Percentiles rank a stretch among this genome's conserved stretches.
These are phyloP conservation scores for Citrus cavaleriei DNA, from an alignment of 345 rosid genomes.

Conservation along the genomic window DNA sequence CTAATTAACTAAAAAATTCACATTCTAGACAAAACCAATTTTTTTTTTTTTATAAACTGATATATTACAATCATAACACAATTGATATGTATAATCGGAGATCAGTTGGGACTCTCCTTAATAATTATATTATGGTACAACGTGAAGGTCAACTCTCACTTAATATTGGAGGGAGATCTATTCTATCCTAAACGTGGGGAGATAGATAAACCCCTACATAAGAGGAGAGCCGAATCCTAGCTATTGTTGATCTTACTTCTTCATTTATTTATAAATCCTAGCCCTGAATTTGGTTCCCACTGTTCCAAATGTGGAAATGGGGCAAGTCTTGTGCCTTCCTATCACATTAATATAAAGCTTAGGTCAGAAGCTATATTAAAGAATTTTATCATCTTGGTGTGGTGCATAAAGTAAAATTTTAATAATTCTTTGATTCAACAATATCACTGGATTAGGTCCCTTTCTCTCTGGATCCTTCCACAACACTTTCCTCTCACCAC, in stretches of 20 bases:
- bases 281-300: background rate
- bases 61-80: no score
- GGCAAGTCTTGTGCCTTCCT: background rate
- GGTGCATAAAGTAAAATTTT: background rate
- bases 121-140: no score
- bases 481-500: no score
- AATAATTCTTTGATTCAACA: background rate
- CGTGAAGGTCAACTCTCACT: rapidly evolving
- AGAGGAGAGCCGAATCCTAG: rapidly evolving
- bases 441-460: background rate
- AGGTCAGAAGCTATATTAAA: background rate
- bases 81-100: rapidly evolving
- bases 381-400: background rate
- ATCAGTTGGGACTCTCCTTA: rapidly evolving
- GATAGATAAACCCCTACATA: no score
- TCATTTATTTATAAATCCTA: background rate
- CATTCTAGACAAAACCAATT: no score
- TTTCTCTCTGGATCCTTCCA: no score
- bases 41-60: no score
- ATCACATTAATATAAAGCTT: background rate
- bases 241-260: background rate
- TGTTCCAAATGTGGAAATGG: background rate
- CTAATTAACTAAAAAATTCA: no score
- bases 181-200: rapidly evolving
- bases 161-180: no score